Evolutionary conservation across 2,329 filamentous ascomycete genomes (phyloP), one percentile per base, ranked within the genome.

Genomic region (Exophiala aquamarina): DNA sequence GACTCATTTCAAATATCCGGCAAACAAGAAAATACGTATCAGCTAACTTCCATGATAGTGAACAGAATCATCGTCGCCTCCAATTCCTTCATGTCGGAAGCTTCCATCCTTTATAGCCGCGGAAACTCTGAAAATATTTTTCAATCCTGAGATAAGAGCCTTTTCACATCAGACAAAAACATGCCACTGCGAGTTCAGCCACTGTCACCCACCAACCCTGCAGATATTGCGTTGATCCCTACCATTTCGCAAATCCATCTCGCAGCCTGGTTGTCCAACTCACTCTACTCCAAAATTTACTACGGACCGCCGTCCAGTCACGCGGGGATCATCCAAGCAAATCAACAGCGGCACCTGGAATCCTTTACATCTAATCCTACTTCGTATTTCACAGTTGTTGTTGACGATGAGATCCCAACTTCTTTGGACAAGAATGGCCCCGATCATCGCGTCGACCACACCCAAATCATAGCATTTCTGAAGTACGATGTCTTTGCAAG

Each of bases 191-290:
- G 44, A 21, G 14, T 51, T 19, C 38, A 44, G 17, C 14, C 15
- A 7, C 44, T 51, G 17, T 42, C 39, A n/a, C 44, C 29, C 31
- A 17, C 29, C 19, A 23, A 42, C 21, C 28, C 28, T 2, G 6
- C 5, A 41, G 44, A 41, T 14, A n/a, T 18, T 4, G 26, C 14
- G 2, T 44, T 44, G 14, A 19, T 51, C 21, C 44, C 44, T 11
- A 36, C 38, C n/a, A 48, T 51, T n/a, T 34, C 49, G 11, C 33
- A 41, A 17, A 33, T 51, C 19, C 49, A 51, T 21, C 49, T 47
- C 31, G 44, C 34, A 15, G 50, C 42, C 14, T 53, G 41, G 44
- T 41, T 55, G 21, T 42, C 44, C 17, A 37, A 41, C 2, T 23
- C 40, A 2, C 44, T 55, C 3, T 47, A 49, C 35, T 13, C 20